These are phyloP conservation scores for Phoma herbarum DNA, from an alignment of 2,329 filamentous ascomycete species.

Conservation along the genomic window DNA sequence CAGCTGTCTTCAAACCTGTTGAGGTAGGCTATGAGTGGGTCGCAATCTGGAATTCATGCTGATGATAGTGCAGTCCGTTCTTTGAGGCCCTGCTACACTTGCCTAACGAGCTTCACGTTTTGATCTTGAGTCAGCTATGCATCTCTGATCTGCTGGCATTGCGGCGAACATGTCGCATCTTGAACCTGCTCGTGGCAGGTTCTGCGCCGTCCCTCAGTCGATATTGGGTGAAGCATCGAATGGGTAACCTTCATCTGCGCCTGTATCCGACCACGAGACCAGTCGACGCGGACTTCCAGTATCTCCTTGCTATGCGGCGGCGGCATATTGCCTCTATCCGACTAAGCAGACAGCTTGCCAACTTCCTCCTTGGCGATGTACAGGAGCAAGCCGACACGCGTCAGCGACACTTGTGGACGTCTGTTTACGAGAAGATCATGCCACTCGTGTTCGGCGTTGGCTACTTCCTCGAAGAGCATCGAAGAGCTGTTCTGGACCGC, in stretches of 20 bases:
- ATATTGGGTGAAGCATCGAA: slow-evolving; percentile 45
- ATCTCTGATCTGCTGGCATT: slow-evolving; percentile 47
- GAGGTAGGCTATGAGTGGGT: slow-evolving; percentile 31
- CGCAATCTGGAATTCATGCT: slow-evolving; percentile 8
- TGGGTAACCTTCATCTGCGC: slow-evolving; percentile 46
- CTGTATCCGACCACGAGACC: slow-evolving; percentile 47
- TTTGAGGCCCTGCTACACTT: slow-evolving; percentile 44
- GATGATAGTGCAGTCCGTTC: slow-evolving; percentile 35
- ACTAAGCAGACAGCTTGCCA: slow-evolving; percentile 46
- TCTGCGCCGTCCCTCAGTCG: slow-evolving; percentile 48
- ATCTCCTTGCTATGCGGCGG: slow-evolving; percentile 47
- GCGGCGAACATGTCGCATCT: slow-evolving; percentile 41
- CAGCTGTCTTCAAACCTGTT: slow-evolving; percentile 30
- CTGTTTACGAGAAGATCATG: slow-evolving; percentile 49
- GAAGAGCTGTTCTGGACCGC: slow-evolving; percentile 41
- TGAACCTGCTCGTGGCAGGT: slow-evolving; percentile 44
- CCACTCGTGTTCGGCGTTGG: slow-evolving; percentile 50
- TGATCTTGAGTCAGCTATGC: slow-evolving; percentile 46
- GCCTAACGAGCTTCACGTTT: slow-evolving; percentile 47
- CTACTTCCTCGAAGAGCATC: slow-evolving; percentile 50
- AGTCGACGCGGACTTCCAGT: slow-evolving; percentile 43
- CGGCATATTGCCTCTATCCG: slow-evolving; percentile 49
- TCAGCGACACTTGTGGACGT: slow-evolving; percentile 46
- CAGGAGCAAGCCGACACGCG: slow-evolving; percentile 38
- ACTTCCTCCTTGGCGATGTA: slow-evolving; percentile 44